A percentile compares a stretch with the other conserved stretches of the same genome.
phyloP scores from a whole-genome alignment of 2,329 filamentous ascomycete species.

The Pseudogymnoascus sp. region DNA sequence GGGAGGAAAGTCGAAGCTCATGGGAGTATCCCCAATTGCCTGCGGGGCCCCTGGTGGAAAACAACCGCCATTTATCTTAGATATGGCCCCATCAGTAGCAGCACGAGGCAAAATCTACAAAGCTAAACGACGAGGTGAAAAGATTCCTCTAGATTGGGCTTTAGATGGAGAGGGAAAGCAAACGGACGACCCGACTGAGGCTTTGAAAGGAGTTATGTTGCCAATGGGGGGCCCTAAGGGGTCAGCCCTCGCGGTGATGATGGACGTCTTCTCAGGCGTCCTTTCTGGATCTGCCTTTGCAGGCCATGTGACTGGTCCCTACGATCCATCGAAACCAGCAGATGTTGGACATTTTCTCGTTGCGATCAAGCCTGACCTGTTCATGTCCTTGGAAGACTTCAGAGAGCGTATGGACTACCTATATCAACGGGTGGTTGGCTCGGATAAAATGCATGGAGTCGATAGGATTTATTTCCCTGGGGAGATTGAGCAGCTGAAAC shows the following conservation, averaged over 20 bases:
- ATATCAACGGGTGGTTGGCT: slow-evolving; percentile 44
- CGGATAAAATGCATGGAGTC: slow-evolving; percentile 45
- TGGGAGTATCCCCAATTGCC: slow-evolving; percentile 33
- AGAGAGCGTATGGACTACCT: slow-evolving; percentile 49
- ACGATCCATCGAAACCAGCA: slow-evolving; percentile 47
- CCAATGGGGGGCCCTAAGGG: slow-evolving; percentile 54
- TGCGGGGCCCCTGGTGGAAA: slow-evolving; percentile 59
- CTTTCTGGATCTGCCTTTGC: slow-evolving; percentile 51
- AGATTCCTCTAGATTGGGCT: slow-evolving; percentile 21
- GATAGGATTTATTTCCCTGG: slow-evolving; percentile 53
- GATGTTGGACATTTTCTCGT: slow-evolving; percentile 64
- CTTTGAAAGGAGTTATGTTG: slow-evolving; percentile 17
- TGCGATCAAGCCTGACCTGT: slow-evolving; percentile 68
- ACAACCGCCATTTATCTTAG: slow-evolving; percentile 47
- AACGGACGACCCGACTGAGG: slow-evolving; percentile 19
- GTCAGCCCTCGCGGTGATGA: slow-evolving; percentile 49
- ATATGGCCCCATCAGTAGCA: slow-evolving; percentile 22
- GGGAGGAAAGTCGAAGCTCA: slow-evolving; percentile 25
- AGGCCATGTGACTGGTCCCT: slow-evolving; percentile 46
- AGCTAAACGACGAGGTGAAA: slow-evolving; percentile 19
- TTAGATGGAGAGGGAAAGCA: slow-evolving; percentile 18
- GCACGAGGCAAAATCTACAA: slow-evolving; percentile 22
- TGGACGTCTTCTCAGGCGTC: slow-evolving; percentile 54
- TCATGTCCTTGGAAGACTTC: slow-evolving; percentile 63
- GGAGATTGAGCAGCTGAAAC: slow-evolving; percentile 50